Evolutionary conservation across 179 eudicot species (phyloP), one percentile per base, ranked within the genome.

Genomic region (Beta corolliflora): DNA sequence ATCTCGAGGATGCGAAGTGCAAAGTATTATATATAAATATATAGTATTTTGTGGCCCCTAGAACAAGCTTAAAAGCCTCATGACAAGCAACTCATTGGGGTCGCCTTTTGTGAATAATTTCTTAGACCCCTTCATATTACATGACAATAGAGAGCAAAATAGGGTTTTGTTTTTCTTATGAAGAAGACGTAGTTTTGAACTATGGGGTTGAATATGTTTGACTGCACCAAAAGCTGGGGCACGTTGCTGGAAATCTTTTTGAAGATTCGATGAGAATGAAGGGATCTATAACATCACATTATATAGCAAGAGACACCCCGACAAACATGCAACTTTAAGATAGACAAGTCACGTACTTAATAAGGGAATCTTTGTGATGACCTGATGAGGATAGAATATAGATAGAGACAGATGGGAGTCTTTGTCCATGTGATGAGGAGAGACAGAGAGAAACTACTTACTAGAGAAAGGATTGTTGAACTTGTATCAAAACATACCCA

Each of bases 181-280:
- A 25, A 25, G 29, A 25, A 25, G 29, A 25, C 1, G 29, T 25
- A 25, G 29, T 25, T 25, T 25, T 25, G 29, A 25, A 25, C 1
- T 25, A 0, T 25, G 29, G 29, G 29, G 29, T 25, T 25, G 29
- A 25, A 25, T 25, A 25, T 25, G 29, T 25, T 25, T 25, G 29
- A 25, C 1, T 25, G 29, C 29, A 25, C 29, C 29, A 25, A 25
- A 25, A 60, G 45, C 61, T 69, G 94, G 99, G 98, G 96, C 31
- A 95, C 99, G 5, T 95, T 95, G 85, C 85, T 3, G 75, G 56
- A 71, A 71, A 50, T 16, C 4, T 46, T n/a, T 61, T 50, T 11
- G 2, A 71, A 50, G 3, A 71, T 25, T 71, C 59, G 19, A 23
- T n/a, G 1, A 23, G 16, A 46, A 71, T 48, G 77, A 54, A 46